Base-by-base conservation (phyloP, 768 basidiomycete genomes). In the Mrakia hoshinonis region DNA sequence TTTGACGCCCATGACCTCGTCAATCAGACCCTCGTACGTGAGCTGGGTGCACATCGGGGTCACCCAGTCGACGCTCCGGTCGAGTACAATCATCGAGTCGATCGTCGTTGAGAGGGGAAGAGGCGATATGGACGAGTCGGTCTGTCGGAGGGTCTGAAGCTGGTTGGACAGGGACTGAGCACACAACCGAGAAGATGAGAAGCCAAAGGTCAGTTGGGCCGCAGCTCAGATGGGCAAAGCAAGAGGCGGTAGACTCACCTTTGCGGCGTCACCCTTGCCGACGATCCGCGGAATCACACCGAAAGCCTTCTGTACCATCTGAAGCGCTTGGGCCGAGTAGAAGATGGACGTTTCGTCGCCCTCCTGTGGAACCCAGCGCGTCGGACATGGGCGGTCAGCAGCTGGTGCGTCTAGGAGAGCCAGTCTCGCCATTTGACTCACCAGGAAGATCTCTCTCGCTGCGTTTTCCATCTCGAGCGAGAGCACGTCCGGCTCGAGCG, bases 11-110 rank as follows among this genome's bases (percentile, higher is more conserved):
- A 96, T 83, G 46, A 92, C 81, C 79, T 99, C 96, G 77, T 98
- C 96, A 43, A 97, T 83, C 61, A 99, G 87, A 24, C 96, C 96
- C 78, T 98, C 89, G 75, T 98, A 98, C 0, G 96, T 99, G 69
- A 98, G 82, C 76, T 98, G 94, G 2, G 96, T 98, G 58, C 95
- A 85, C 64, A 98, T 82, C 1, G 96, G 92, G 0, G 96, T 96
- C 72, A 98, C 87, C 89, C 97, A 90, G 77, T 99, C 96, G 12
- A 90, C 87, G 43, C 87, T 86, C 61, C 96, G 87, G 79, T 99
- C 96, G 70, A 99, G 75, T 47, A 98, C 83, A 74, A 99, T 88
- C 72, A 98, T 81, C 18, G 87, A 88, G 78, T 99, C 96, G 67
- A 98, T 84, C 64, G 83, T 85, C 20, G 85, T 85, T 2, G 85